Evolutionary conservation across 192 early-diverging fungal species (phyloP).

Genomic region (Coemansia sp.): DNA sequence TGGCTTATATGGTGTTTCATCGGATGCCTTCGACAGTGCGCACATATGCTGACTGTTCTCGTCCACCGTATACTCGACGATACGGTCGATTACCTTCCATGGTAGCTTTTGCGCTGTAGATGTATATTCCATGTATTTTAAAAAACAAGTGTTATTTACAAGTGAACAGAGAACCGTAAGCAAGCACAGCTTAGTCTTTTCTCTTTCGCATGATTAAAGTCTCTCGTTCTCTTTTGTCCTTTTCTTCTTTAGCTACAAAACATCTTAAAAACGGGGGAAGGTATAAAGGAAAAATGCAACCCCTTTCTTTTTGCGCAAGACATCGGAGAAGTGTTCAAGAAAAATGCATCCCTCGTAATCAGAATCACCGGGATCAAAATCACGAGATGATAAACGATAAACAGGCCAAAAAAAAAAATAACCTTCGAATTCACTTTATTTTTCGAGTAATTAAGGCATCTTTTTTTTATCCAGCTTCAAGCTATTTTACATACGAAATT

Average conservation of each 20-base stretch:
- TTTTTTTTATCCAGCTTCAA: not conserved
- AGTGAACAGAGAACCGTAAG: not conserved
- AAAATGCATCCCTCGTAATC: not conserved
- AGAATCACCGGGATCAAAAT: not conserved
- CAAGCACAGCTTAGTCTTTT: not conserved
- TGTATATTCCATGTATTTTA: not conserved
- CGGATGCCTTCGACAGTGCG: not conserved
- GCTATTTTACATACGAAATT: not conserved
- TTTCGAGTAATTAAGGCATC: not conserved
- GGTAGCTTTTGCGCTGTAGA: slow-evolving; percentile 9
- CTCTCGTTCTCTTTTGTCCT: not conserved
- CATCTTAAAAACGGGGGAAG: not conserved
- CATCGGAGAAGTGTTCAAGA: not conserved
- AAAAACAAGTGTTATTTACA: not conserved
- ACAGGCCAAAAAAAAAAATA: not conserved
- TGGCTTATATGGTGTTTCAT: not conserved
- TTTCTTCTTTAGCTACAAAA: too few relatives aligned
- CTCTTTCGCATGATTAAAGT: not conserved
- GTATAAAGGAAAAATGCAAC: too few relatives aligned
- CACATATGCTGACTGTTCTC: not conserved
- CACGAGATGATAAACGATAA: slow-evolving; percentile 1
- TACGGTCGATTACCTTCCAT: slow-evolving; percentile 18
- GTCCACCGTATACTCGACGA: not conserved
- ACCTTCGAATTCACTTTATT: slow-evolving; percentile 1
- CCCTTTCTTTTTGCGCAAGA: too few relatives aligned